Evolutionary conservation across 2,329 filamentous ascomycete species (phyloP).

Genomic region (Colletotrichum sp.): DNA sequence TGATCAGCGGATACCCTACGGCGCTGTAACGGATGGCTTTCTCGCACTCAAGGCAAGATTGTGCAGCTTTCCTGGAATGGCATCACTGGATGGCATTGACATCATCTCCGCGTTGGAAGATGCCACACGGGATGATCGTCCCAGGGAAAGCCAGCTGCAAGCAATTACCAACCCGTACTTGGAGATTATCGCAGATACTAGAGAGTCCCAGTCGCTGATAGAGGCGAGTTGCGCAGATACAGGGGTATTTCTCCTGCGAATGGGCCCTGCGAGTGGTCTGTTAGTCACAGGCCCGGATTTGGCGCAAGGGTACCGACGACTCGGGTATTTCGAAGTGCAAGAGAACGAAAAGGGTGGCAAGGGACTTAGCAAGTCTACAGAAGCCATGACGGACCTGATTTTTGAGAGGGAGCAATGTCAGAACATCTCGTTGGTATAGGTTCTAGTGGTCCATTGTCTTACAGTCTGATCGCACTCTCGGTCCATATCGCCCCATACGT

Average conservation of each 20-base stretch:
- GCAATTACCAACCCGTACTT: neutral
- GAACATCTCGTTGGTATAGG: neutral
- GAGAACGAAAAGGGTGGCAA: neutral
- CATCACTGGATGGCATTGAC: neutral
- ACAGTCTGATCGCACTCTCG: neutral
- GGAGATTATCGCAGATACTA: neutral
- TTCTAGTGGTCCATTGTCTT: neutral
- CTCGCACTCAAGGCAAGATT: neutral
- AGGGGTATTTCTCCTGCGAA: neutral
- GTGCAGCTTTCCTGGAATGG: neutral
- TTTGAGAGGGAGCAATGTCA: neutral
- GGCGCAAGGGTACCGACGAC: neutral
- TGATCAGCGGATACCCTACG: neutral
- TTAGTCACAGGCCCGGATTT: neutral
- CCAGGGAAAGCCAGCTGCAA: neutral
- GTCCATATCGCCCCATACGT: neutral
- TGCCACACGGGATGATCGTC: neutral
- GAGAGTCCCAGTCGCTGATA: neutral
- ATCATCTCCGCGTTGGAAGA: neutral
- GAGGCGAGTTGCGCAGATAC: neutral
- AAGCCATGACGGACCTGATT: neutral
- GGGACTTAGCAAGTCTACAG: neutral
- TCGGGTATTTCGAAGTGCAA: neutral
- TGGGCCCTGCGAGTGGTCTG: neutral
- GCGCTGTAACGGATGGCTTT: neutral